These are phyloP conservation scores for Hordeum pubiflorum DNA, from an alignment of 202 grass and related monocot genomes.

Conservation along the genomic window DNA sequence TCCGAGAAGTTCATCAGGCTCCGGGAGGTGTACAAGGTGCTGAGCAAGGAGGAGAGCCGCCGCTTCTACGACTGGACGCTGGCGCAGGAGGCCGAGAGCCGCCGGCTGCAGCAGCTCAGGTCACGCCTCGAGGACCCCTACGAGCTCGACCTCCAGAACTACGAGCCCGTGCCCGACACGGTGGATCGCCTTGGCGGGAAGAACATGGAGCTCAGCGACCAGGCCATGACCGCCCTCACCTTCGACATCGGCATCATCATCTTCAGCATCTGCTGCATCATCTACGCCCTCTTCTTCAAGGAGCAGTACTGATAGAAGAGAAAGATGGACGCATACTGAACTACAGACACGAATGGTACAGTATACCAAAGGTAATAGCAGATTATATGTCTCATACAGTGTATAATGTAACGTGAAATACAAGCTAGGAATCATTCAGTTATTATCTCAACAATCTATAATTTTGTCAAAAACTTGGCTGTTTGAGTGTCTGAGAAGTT, in stretches of 20 bases:
- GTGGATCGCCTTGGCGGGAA: constrained; percentile 82
- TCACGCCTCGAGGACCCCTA: constrained; percentile 74
- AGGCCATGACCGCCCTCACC: constrained; percentile 74
- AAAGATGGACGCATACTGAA: neutral
- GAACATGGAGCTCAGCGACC: constrained; percentile 85
- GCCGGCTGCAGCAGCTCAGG: constrained; percentile 64
- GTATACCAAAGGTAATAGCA: neutral
- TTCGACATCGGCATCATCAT: constrained; percentile 65
- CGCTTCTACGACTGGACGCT: constrained; percentile 95
- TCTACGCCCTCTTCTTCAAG: constrained; percentile 68
- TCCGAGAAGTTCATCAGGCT: constrained; percentile 84
- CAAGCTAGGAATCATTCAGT: neutral
- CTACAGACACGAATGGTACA: neutral
- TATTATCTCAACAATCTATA: constrained; percentile 8
- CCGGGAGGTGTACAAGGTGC: constrained; percentile 76
- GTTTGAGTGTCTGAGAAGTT: neutral
- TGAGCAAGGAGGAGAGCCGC: constrained; percentile 64
- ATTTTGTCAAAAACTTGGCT: neutral
- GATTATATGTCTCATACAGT: neutral
- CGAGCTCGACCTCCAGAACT: constrained; percentile 57
- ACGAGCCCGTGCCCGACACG: constrained; percentile 54
- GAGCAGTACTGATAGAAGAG: constrained; percentile 46
- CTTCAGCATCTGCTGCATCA: constrained; percentile 51
- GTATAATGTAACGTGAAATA: neutral
- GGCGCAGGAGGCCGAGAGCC: constrained; percentile 84